Percentiles rank a stretch among this genome's conserved stretches.
Evolutionary conservation across 2,329 filamentous ascomycete genomes (phyloP).

Genomic region (Monosporascus sp.): DNA sequence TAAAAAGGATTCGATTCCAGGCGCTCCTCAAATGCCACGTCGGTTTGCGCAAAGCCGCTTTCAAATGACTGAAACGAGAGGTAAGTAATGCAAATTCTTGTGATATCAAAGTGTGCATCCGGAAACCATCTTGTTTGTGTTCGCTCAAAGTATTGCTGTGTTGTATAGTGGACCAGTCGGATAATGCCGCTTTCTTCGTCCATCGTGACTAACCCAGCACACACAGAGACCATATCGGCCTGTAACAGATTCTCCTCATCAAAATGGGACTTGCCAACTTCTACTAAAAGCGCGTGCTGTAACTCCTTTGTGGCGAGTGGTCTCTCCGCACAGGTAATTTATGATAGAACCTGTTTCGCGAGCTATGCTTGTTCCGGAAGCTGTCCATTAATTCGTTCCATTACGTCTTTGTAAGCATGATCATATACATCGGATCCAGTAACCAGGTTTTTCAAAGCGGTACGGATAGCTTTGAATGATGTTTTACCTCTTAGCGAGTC

Average conservation of each 20-base stretch:
- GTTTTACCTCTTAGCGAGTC: slow-evolving; percentile 25
- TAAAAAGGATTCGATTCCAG: slow-evolving; percentile 1
- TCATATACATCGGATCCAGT: slow-evolving; percentile 27
- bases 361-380: slow-evolving; percentile 20
- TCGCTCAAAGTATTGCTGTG: slow-evolving; percentile 36
- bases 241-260: slow-evolving; percentile 28
- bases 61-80: slow-evolving; percentile 23
- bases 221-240: slow-evolving; percentile 28
- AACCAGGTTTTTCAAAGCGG: slow-evolving; percentile 24
- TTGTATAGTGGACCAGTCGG: slow-evolving; percentile 38
- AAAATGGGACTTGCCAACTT: slow-evolving; percentile 18
- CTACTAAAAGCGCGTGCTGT: slow-evolving; percentile 35
- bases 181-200: slow-evolving; percentile 33
- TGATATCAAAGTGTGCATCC: slow-evolving; percentile 21
- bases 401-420: slow-evolving; percentile 33
- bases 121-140: slow-evolving; percentile 25
- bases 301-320: slow-evolving; percentile 30
- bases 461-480: slow-evolving; percentile 25
- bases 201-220: slow-evolving; percentile 33
- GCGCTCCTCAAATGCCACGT: neutral
- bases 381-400: slow-evolving; percentile 37
- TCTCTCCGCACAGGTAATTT: slow-evolving; percentile 33
- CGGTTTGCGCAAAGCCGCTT: neutral
- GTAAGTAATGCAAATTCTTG: slow-evolving; percentile 28
- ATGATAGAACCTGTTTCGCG: slow-evolving; percentile 33